These are phyloP conservation scores for Clathrospora elynae DNA, from an alignment of 2,329 filamentous ascomycete genomes.

Conservation along the genomic window DNA sequence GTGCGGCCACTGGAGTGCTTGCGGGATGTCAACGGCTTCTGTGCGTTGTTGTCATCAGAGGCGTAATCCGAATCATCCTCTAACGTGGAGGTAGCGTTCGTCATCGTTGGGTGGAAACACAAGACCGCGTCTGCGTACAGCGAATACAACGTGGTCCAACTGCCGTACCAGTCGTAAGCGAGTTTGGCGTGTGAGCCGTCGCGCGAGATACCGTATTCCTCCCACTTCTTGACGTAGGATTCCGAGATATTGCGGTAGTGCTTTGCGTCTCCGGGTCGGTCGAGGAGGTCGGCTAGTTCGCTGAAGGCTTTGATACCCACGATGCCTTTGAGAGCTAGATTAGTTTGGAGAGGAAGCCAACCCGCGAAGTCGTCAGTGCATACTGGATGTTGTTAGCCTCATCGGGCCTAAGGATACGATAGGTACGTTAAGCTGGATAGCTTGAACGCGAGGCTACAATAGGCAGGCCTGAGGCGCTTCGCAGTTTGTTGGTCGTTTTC, in stretches of 20 bases:
- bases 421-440: too few species aligned
- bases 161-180: constrained; percentile 78
- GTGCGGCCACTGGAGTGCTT: constrained; percentile 24
- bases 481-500: too few species aligned
- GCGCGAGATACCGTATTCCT: constrained; percentile 69
- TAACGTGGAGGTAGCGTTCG: constrained; percentile 34
- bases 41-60: constrained; percentile 14
- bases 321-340: constrained; percentile 82
- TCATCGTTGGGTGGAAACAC: constrained; percentile 72
- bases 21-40: constrained; percentile 27
- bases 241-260: constrained; percentile 68
- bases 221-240: constrained; percentile 74
- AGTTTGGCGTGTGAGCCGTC: constrained; percentile 75
- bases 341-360: constrained; percentile 77
- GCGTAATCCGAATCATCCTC: constrained; percentile 9
- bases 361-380: constrained; percentile 87
- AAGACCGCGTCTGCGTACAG: constrained; percentile 79
- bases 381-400: constrained; percentile 52
- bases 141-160: constrained; percentile 85
- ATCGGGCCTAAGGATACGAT: not conserved
- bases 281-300: constrained; percentile 67
- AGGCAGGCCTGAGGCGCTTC: too few species aligned
- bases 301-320: constrained; percentile 81
- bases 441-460: too few species aligned
- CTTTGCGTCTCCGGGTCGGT: constrained; percentile 61